Conservation (phyloP, 345 rosid genomes). For the Eucalyptus guilfoylei region DNA sequence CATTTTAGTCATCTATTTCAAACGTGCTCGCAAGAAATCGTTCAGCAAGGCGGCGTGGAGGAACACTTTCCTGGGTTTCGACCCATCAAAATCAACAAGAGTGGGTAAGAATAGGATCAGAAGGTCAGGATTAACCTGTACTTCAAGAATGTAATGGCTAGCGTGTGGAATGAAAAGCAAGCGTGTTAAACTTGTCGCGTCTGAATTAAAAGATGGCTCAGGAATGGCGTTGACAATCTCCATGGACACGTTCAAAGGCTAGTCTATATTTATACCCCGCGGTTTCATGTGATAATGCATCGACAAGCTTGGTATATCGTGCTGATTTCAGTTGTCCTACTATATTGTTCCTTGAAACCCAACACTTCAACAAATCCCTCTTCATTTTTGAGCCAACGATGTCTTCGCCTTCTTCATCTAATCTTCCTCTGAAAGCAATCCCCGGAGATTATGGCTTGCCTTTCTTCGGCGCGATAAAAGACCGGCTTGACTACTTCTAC, state of each 20-base stretch:
- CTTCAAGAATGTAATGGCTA: neutral
- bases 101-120: neutral
- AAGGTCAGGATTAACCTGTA: neutral
- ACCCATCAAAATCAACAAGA: neutral
- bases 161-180: neutral
- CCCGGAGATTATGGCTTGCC: constrained; percentile 15
- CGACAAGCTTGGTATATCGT: neutral
- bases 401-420: neutral
- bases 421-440: neutral
- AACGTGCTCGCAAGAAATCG: neutral
- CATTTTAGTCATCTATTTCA: neutral
- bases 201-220: neutral
- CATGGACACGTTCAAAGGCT: neutral
- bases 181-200: neutral
- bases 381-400: neutral
- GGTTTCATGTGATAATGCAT: neutral
- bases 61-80: neutral
- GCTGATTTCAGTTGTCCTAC: neutral
- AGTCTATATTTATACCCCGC: neutral
- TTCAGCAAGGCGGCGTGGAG: neutral
- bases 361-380: neutral
- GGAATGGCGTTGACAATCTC: neutral
- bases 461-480: constrained; percentile 2
- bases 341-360: neutral
- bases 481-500: constrained; percentile 20